phyloP scores from a whole-genome alignment of 305 asterid genomes.

The Ajuga reptans region DNA sequence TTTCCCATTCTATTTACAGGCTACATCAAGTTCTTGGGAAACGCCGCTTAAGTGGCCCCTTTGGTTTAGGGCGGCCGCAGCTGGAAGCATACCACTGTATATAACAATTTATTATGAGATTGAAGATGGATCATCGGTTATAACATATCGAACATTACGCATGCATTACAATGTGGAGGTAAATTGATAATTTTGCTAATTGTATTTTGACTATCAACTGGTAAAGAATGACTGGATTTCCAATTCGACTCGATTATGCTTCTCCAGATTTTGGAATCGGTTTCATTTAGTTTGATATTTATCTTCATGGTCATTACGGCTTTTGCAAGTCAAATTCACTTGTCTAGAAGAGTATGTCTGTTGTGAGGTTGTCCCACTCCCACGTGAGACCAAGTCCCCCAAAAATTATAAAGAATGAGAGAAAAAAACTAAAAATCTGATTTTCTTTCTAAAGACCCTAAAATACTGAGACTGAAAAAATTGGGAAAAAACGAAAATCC shows the following conservation, averaged over 20 bases:
- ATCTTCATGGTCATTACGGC: neutral
- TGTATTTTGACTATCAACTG: slow-evolving; percentile 17
- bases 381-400: too few relatives aligned
- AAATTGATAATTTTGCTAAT: slow-evolving; percentile 13
- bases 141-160: slow-evolving; percentile 81
- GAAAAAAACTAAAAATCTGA: too few relatives aligned
- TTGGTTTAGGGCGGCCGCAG: slow-evolving; percentile 91
- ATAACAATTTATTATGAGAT: slow-evolving; percentile 73
- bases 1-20: slow-evolving; percentile 37
- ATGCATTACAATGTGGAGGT: slow-evolving; percentile 78
- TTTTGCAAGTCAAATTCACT: slow-evolving; percentile 5
- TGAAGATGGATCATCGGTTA: slow-evolving; percentile 53
- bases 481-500: too few relatives aligned
- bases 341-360: neutral
- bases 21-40: slow-evolving; percentile 42
- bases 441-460: too few relatives aligned
- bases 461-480: too few relatives aligned
- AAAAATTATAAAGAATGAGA: too few relatives aligned
- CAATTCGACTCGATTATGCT: slow-evolving; percentile 2
- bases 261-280: neutral
- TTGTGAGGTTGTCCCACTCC: too few relatives aligned
- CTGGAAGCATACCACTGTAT: slow-evolving; percentile 67
- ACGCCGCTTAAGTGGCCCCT: slow-evolving; percentile 72
- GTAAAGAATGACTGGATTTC: slow-evolving; percentile 5
- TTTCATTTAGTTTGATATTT: slow-evolving; percentile 13